Base-by-base conservation (phyloP, 176 grass and related monocot species). In the Cocos nucifera region DNA sequence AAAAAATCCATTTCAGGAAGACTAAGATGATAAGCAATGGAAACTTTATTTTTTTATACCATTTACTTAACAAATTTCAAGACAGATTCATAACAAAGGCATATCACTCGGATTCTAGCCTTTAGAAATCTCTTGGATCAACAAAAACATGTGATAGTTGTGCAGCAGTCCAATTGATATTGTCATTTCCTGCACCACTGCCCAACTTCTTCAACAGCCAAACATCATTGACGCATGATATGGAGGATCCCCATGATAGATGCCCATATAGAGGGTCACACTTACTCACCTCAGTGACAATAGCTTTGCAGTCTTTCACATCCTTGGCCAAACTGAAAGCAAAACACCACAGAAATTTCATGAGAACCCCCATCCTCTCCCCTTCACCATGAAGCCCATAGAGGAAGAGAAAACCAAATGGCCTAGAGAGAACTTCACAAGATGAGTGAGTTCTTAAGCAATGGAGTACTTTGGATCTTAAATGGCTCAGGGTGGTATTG, bases 351-450 rank as follows among this genome's bases (percentile, higher is more conserved):
- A 60, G 28, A n/a, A 25, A 60, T 17, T 30, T 60, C 26, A 60
- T 17, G 17, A 60, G 58, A 28, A 29, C 58, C 21, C 26, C 28
- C 17, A 60, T 17, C 17, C 26, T 60, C 1, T 60, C 58, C 58
- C 58, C 58, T 60, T 60, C 58, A 17, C 58, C 58, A 60, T 60
- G 58, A 60, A 60, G 21, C 14, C 58, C 58, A 60, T 60, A 60
- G 58, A 60, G 16, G 58, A 60, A 60, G 9, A 60, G 58, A 29
- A 30, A 60, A 7, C 58, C 58, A 27, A 60, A 60, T 9, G 17
- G 58, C 58, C 16, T 17, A 3, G 17, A 16, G 6, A 25, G 58
- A 4, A 60, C 16, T 29, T 60, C 16, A n/a, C 58, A 60, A 17
- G 58, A 22, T 15, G 28, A 60, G 23, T 22, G 25, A 19, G 28